phyloP scores from a whole-genome alignment of 169 alveolate species.

The Plasmodium sp. region DNA sequence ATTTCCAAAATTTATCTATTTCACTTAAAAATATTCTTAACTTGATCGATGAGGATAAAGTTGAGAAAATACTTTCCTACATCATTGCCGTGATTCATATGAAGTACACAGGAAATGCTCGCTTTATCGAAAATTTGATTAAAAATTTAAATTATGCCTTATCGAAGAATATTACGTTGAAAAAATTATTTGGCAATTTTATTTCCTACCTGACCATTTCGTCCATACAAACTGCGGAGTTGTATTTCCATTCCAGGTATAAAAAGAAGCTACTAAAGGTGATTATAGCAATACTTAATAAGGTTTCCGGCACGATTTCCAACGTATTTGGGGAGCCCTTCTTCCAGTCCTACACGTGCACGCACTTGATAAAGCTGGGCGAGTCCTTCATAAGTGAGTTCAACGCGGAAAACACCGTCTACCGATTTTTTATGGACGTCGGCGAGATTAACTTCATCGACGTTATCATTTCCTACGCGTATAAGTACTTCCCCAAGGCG shows the following conservation, averaged over 20 bases:
- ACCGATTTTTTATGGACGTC: slow-evolving; percentile 50
- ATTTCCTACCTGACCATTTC: slow-evolving; percentile 67
- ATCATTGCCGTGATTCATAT: slow-evolving; percentile 42
- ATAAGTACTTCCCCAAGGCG: slow-evolving; percentile 25
- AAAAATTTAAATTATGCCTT: slow-evolving; percentile 22
- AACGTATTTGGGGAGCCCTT: slow-evolving; percentile 45
- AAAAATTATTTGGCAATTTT: slow-evolving; percentile 61
- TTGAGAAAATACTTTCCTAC: slow-evolving; percentile 14
- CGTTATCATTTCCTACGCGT: slow-evolving; percentile 40
- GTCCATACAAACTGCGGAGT: slow-evolving; percentile 52
- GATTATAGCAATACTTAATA: slow-evolving; percentile 20
- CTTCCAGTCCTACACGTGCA: slow-evolving; percentile 64
- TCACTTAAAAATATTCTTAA: slow-evolving; percentile 43
- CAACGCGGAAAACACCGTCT: slow-evolving; percentile 53
- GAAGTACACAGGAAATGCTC: slow-evolving; percentile 32
- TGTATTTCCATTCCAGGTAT: slow-evolving; percentile 50
- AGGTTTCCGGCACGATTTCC: slow-evolving; percentile 38
- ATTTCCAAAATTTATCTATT: slow-evolving; percentile 37
- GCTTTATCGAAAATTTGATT: slow-evolving; percentile 60
- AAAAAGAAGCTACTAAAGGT: slow-evolving; percentile 30
- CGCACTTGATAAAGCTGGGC: slow-evolving; percentile 26
- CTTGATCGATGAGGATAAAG: slow-evolving; percentile 29
- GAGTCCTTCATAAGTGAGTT: slow-evolving; percentile 61
- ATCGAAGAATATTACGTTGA: slow-evolving; percentile 27
- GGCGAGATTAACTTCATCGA: slow-evolving; percentile 46